Base-by-base conservation (phyloP, 2,329 filamentous ascomycete genomes). In the Hymenoscyphus scutula region DNA sequence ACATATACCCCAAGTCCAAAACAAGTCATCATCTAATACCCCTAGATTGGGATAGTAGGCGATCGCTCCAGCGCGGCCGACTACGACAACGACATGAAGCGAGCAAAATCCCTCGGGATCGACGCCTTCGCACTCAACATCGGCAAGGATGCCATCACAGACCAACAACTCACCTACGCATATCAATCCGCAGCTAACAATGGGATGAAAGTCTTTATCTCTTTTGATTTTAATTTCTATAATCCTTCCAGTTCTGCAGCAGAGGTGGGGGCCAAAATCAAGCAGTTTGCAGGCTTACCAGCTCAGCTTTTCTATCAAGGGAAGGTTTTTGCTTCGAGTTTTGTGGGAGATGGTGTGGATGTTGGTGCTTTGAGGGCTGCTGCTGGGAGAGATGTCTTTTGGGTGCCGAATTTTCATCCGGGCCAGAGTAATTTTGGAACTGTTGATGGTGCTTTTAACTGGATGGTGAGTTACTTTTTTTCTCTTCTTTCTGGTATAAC, bases 281-380 rank as follows among this genome's bases (percentile, higher is more conserved):
- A 72, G 19, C 64, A 68, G 30, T 73, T 72, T 58, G 71, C 70
- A 25, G 60, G 63, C 17, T 70, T 72, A 29, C 55, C 69, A n/a
- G 75, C 76, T 1, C 74, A 78, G 27, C 72, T 76, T 48, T 74
- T 72, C 51, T 71, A 75, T 64, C 57, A 69, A 53, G 61, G 56
- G 2, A 72, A 77, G 23, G 68, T 69, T 38, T 74, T 76, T 64
- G 77, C 80, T 1, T 72, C 82, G 17, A 81, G 81, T 5, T 81
- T 78, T n/a, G 82, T 80, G 1, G 83, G 83, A 60, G 80, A 82
- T 70, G 80, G 80, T 0, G 65, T 76, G 0, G 69, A 67, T 53
- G 75, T 77, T 53, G 70, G 74, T n/a, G 65, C 67, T 0, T 78
- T 83, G 67, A 76, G 77, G 62, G 41, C 65, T 34, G 62, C 60